phyloP scores from a whole-genome alignment of 306 rosid species.

The Boehmeria nivea region DNA sequence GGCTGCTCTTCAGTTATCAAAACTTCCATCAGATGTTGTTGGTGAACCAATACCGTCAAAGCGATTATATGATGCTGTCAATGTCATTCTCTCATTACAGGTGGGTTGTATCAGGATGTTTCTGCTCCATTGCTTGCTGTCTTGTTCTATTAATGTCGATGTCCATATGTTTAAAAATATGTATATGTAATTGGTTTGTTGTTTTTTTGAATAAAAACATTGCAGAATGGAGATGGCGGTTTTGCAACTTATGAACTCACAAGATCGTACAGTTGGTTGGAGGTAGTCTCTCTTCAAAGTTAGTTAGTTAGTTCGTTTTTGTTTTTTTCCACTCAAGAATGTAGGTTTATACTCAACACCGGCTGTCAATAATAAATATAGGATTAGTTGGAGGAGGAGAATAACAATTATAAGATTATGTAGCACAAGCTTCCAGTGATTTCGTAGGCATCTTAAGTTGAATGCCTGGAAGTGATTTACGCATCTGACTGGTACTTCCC shows the following conservation, averaged over 20 bases:
- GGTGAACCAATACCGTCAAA: slow-evolving; percentile 62
- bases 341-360: too few relatives aligned
- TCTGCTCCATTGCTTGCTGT: not conserved
- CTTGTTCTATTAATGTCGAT: too few relatives aligned
- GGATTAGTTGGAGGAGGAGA: too few relatives aligned
- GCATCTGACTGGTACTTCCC: not conserved
- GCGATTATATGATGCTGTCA: slow-evolving; percentile 60
- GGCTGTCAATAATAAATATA: too few relatives aligned
- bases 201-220: slow-evolving; percentile 3
- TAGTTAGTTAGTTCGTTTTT: too few relatives aligned
- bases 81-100: slow-evolving; percentile 82
- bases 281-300: slow-evolving; percentile 39
- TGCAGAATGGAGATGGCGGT: slow-evolving; percentile 80
- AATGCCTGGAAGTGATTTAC: too few relatives aligned
- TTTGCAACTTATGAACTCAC: slow-evolving; percentile 88
- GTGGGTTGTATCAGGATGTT: slow-evolving; percentile 35
- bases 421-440: too few relatives aligned
- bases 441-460: too few relatives aligned
- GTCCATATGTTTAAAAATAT: too few relatives aligned
- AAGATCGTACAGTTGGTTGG: slow-evolving; percentile 87
- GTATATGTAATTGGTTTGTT: not conserved
- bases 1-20: slow-evolving; percentile 64
- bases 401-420: too few relatives aligned
- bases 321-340: not conserved
- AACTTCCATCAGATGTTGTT: slow-evolving; percentile 52